Evolutionary conservation across 2,329 filamentous ascomycete species (phyloP), one percentile per base, ranked within the genome.

Genomic region (Colletotrichum eleusines): DNA sequence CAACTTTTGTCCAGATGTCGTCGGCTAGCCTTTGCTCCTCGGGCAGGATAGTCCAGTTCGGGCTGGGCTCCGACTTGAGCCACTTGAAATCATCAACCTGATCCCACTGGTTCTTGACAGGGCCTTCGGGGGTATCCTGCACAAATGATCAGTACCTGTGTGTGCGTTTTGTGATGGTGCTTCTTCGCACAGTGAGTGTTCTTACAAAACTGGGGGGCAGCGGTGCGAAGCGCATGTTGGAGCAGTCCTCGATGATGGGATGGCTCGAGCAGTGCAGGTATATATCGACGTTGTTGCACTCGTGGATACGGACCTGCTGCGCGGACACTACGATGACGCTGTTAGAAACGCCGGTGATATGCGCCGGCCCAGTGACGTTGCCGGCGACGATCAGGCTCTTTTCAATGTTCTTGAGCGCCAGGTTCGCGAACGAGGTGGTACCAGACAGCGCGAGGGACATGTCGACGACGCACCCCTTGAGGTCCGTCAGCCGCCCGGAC

Each of bases 81-180:
- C 96, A 98, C 82, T 97, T 97, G 85, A 99, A 99, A 80, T 99
- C 96, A 79, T 98, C 94, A 20, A 98, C 93, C 76, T 96, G 90
- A 75, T 95, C 88, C 94, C 94, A 99, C 76, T 92, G 88, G 78
- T 97, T 95, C 69, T 81, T 81, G 4, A 77, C 74, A 1, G 75
- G 65, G 11, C 79, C 75, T 12, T 77, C 77, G 11, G 78, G 75
- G 50, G 79, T 75, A 5, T 73, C 44, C 33, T 76, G 75, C 61
- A 73, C 58, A 73, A 73, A 72, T 73, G 11, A 38, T 78, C 14
- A 73, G 59, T 53, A 50, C 23, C 16, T 3, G 20, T 7, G 16
- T n/a, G n/a, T n/a, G n/a, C n/a, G n/a, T n/a, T n/a, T n/a, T n/a
- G n/a, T 14, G 3, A 20, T 3, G 20, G 0, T 1, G 0, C 1